Evolutionary conservation across 2,329 filamentous ascomycete species (phyloP).

Genomic region (Erysiphe pulchra): DNA sequence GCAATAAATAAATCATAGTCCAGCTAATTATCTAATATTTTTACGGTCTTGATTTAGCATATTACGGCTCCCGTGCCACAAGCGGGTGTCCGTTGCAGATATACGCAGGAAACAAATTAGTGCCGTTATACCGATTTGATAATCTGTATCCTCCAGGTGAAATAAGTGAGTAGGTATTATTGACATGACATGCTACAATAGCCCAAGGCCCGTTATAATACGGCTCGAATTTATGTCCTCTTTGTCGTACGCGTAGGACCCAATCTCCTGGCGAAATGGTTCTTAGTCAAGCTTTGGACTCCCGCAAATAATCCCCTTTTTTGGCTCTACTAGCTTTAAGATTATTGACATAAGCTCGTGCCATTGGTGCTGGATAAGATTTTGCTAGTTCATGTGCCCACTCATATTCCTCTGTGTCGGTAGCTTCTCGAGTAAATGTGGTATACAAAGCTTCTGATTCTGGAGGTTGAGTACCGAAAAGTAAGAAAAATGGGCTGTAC

Average conservation of each 20-base stretch:
- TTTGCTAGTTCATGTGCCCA: neutral
- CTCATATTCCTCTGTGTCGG: neutral
- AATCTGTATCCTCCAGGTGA: neutral
- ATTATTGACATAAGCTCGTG: neutral
- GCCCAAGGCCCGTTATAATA: neutral
- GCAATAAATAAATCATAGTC: too few species aligned
- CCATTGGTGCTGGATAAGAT: neutral
- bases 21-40: too few species aligned
- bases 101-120: neutral
- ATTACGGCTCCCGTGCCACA: neutral
- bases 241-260: slow-evolving; percentile 6
- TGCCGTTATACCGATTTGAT: neutral
- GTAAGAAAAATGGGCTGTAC: neutral
- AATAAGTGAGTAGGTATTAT: neutral
- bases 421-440: neutral
- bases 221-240: neutral
- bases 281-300: neutral
- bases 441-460: neutral
- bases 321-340: neutral
- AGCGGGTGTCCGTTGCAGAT: neutral
- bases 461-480: neutral
- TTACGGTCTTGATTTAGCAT: neutral
- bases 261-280: neutral
- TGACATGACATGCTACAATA: neutral
- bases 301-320: neutral